Evolutionary conservation across 345 rosid genomes (phyloP), one percentile per base, ranked within the genome.

Genomic region (Kernera saxatilis): DNA sequence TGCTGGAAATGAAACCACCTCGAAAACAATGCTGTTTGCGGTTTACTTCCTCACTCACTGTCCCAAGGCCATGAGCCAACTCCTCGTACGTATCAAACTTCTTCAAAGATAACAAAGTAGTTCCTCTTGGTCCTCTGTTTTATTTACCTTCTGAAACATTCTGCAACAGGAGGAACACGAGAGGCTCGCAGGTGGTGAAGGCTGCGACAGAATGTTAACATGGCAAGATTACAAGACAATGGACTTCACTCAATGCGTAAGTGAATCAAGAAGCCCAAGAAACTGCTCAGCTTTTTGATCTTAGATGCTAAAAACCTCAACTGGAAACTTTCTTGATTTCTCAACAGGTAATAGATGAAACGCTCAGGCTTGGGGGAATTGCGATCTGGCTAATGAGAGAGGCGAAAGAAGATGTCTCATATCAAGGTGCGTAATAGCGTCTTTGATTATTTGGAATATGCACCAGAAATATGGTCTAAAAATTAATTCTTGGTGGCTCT

Each of bases 341-440:
- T 35, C 36, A 62, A 43, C 71, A 91, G 97, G 88, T 91, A 15
- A 89, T 89, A 41, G 94, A 92, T 67, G 98, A 92, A 76, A 86
- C 98, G 2, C 89, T 92, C 27, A 79, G 98, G 15, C 83, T 89
- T 8, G 96, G 92, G 1, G 98, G 98, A 8, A 92, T 92, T 25
- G 96, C 98, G 5, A 92, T 92, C 23, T 92, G 98, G 98, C 57
- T 92, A 37, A 82, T 92, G 87, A 92, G 98, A 77, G 92, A 87
- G 77, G 89, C 98, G 1, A 89, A 79, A 69, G 88, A 85, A 78
- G 94, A 92, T 67, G 89, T 92, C 12, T 30, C 69, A 32, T 92
- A 85, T 61, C 83, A 87, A 83, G 96, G 95, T 86, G 64, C 5
- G 13, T 6, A 6, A 26, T 27, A 19, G 22, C 17, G 10, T 18